Evolutionary conservation across 495 filamentous ascomycete species (phyloP), one percentile per base, ranked within the genome.

Genomic region (Penicillium herquei): DNA sequence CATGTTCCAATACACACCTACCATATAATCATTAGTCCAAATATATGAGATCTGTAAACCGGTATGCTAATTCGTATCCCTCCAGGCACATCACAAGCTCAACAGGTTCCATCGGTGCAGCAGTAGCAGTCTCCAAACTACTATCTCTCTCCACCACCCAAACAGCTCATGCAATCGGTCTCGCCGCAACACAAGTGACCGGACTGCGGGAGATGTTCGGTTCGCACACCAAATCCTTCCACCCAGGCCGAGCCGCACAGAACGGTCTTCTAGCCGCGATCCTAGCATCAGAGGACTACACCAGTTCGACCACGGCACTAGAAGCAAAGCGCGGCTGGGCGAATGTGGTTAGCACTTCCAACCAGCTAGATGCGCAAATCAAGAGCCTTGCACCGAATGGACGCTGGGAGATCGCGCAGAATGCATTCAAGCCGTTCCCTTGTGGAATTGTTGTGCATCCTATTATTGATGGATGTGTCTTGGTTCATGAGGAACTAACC

Each of bases 381-480:
- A 55, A 7, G 16, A 53, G 48, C 8, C 43, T 70, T 10, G 55
- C 52, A 11, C 44, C 33, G 16, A 43, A 4, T 31, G 55, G 51
- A 17, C 55, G 56, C 31, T 84, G 80, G 80, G 78, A 84, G 68
- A 76, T 79, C 12, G 63, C 72, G 60, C 66, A 67, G 51, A 82
- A 82, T 56, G 72, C 72, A 5, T 83, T 83, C 65, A 83, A 84
- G 63, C 80, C 78, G 1, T 84, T 76, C 54, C 79, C 79, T 7
- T 82, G 80, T 62, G 81, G 78, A 6, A 83, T 84, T 62, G 78
- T 83, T 11, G 77, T 81, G 31, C 81, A 84, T 57, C 78, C 79
- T 1, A 68, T 74, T 8, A 83, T 83, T 61, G 80, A 83, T 57
- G 80, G 61, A 6, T 77, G 73, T 49, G 69, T 75, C 9, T 73